phyloP scores from a whole-genome alignment of 169 alveolate genomes.

The Eimeria praecox region DNA sequence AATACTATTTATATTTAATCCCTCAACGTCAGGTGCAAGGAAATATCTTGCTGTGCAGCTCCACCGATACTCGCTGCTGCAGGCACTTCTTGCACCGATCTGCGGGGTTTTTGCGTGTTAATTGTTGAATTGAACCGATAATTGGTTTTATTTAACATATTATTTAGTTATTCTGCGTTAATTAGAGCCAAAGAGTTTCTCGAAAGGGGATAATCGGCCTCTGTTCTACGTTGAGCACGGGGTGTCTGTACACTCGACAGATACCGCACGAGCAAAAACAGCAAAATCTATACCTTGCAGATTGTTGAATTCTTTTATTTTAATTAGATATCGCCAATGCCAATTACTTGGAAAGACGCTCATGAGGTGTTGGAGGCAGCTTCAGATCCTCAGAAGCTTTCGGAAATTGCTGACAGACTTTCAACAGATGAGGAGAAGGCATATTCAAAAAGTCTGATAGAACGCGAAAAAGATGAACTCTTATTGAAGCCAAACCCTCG shows the following conservation, averaged over 20 bases:
- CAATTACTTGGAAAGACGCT: slow-evolving; percentile 4
- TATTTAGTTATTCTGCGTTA: neutral
- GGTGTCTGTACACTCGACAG: slow-evolving; percentile 37
- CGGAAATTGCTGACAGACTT: slow-evolving; percentile 25
- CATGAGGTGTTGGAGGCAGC: slow-evolving; percentile 42
- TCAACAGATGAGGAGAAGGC: slow-evolving; percentile 52
- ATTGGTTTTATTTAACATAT: neutral
- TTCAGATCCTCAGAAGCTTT: slow-evolving; percentile 64
- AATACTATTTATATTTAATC: neutral
- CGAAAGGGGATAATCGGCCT: neutral
- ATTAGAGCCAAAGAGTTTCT: neutral
- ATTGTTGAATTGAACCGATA: neutral
- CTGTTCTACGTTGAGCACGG: neutral
- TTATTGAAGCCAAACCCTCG: slow-evolving; percentile 76
- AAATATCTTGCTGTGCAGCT: neutral
- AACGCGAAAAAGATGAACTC: slow-evolving; percentile 60
- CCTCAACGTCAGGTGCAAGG: neutral
- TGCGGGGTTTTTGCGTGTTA: neutral
- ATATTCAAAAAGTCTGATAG: slow-evolving; percentile 13
- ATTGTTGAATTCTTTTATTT: neutral
- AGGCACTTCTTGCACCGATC: neutral
- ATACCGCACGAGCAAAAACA: neutral
- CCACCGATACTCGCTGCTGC: slow-evolving; percentile 5
- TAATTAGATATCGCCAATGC: neutral
- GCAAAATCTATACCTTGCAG: neutral